Base-by-base conservation (phyloP, 2,329 filamentous ascomycete genomes). In the Penicillium sp. region DNA sequence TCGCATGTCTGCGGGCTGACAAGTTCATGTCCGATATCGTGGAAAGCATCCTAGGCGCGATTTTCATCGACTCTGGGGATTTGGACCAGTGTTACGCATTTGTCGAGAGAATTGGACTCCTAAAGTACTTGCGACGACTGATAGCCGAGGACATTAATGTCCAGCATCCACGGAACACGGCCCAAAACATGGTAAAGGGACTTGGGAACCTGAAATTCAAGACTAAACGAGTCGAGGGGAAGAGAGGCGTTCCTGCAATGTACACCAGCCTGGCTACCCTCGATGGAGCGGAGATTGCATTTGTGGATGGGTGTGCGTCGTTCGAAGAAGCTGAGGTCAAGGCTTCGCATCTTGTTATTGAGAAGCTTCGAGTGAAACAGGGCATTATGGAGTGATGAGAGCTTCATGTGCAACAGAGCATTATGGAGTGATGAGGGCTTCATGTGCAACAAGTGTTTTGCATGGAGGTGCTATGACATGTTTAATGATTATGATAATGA, bases 1-100 rank as follows among this genome's bases (percentile, higher is more conserved):
- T 97, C 0, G 74, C 81, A 0, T 74, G 78, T 0, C 72, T 94
- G 0, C 74, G 77, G 11, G 76, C 83, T 0, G 80, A 80, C 13
- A 96, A 96, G 62, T 86, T 87, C 66, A 85, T 86, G 67, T 91
- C 86, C 0, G 90, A 96, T 64, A 70, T 96, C 6, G 74, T 96
- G 8, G 91, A 97, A 70, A 80, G 81, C 26, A 64, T 94, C 0
- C 67, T 97, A 0, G 91, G 87, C 0, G 90, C 89, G 0, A 76
- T 96, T 0, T 96, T 86, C 74, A 73, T 95, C 16, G 93, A 97
- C 64, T 86, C 77, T 0, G 86, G 85, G 0, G 75, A 78, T 1
- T 62, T 88, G 11, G 71, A 71, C 0, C 65, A 63, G 0, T 94
- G 88, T 58, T 72, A 77, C 40, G 60, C 43, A 0, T 75, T 96